A percentile compares a stretch with the other conserved stretches of the same genome.
Conservation (phyloP, 495 filamentous ascomycete species). For the Xylaria scruposa region DNA sequence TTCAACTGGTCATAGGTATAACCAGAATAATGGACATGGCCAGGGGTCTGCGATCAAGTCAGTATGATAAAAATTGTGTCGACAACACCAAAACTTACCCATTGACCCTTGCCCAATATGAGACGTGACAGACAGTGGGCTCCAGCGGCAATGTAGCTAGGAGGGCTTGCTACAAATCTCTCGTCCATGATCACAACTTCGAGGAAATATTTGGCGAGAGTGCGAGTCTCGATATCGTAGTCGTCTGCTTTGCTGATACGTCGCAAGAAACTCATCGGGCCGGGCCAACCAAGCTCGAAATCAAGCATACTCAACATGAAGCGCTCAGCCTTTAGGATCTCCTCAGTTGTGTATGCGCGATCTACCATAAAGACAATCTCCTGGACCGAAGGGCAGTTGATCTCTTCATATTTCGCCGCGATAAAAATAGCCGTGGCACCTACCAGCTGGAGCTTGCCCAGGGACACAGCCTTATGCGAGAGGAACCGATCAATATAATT, state of each 20-base stretch:
- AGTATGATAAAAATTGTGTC: conserved; percentile 33
- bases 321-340: conserved; percentile 95
- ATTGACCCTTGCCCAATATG: conserved; percentile 86
- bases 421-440: conserved; percentile 96
- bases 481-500: conserved; percentile 98
- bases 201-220: conserved; percentile 96
- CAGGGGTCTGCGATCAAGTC: conserved; percentile 63
- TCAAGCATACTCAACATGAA: conserved; percentile 97
- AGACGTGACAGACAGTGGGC: conserved; percentile 92
- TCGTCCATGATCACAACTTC: conserved; percentile 98
- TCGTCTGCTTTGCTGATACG: conserved; percentile 98
- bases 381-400: conserved; percentile 90
- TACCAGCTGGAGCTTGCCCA: conserved; percentile 94
- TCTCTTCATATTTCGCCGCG: conserved; percentile 97
- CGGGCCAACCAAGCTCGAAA: conserved; percentile 95
- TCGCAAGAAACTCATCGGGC: conserved; percentile 96
- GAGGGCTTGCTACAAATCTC: conserved; percentile 87
- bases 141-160: conserved; percentile 89
- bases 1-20: conserved; percentile 87
- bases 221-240: conserved; percentile 94
- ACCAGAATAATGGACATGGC: conserved; percentile 88
- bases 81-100: conserved; percentile 68
- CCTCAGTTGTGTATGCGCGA: conserved; percentile 82
- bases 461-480: conserved; percentile 90
- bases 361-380: conserved; percentile 99